phyloP scores from a whole-genome alignment of 768 basidiomycete species.

The Zangia roseola region DNA sequence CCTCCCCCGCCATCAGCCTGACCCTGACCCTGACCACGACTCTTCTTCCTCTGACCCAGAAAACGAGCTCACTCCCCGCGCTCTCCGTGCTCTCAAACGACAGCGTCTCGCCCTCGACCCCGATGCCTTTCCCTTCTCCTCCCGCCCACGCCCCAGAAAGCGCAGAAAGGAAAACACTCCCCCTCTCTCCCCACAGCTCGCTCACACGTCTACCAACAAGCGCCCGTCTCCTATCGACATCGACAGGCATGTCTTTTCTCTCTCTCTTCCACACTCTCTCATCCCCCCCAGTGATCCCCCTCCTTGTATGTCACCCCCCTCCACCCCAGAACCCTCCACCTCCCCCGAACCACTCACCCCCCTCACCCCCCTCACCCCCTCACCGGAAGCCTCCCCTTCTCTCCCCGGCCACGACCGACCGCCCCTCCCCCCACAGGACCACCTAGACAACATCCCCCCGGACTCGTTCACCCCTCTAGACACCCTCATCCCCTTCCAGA shows the following conservation, averaged over 20 bases:
- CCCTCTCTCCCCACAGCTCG: too few relatives aligned
- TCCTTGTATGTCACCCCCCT: background rate
- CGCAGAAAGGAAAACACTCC: slow-evolving; percentile 24
- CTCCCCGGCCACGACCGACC: slow-evolving; percentile 27
- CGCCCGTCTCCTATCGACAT: too few relatives aligned
- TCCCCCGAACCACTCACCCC: slow-evolving; percentile 20
- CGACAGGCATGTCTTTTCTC: background rate
- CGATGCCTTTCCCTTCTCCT: slow-evolving; percentile 23
- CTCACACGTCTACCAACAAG: too few relatives aligned
- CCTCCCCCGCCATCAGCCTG: slow-evolving; percentile 1
- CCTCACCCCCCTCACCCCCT: slow-evolving; percentile 22
- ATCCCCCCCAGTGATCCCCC: background rate
- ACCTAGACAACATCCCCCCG: background rate
- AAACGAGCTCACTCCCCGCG: slow-evolving; percentile 34
- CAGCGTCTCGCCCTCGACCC: slow-evolving; percentile 32
- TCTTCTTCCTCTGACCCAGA: slow-evolving; percentile 22
- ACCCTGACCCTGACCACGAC: slow-evolving; percentile 22
- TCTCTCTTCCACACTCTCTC: background rate
- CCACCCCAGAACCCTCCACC: background rate
- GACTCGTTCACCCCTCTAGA: slow-evolving; percentile 11
- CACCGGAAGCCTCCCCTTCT: slow-evolving; percentile 21
- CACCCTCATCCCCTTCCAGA: slow-evolving; percentile 29
- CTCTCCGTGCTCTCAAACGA: slow-evolving; percentile 34
- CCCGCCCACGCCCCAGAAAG: slow-evolving; percentile 14
- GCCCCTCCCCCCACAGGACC: slow-evolving; percentile 4